Percentiles rank a stretch among this genome's conserved stretches.
phyloP scores from a whole-genome alignment of 345 rosid species.

The Lepidium africanum region DNA sequence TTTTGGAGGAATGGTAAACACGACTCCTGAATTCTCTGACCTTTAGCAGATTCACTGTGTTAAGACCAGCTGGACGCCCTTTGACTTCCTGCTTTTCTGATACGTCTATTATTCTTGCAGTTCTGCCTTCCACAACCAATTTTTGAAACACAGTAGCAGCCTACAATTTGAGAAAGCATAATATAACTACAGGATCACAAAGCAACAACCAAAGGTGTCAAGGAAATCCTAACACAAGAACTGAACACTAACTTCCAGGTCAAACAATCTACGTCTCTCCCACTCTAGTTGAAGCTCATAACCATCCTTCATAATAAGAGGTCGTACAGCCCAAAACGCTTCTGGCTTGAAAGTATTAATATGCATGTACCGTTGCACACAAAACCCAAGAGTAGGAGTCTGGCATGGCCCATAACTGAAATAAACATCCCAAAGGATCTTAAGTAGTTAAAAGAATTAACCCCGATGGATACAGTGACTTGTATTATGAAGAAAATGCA shows the following conservation, averaged over 20 bases:
- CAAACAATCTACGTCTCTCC: slow-evolving; percentile 84
- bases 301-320: slow-evolving; percentile 51
- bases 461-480: background rate
- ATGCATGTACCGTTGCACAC: slow-evolving; percentile 88
- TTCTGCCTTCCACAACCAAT: slow-evolving; percentile 62
- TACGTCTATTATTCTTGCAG: slow-evolving; percentile 56
- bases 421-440: slow-evolving; percentile 25
- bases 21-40: slow-evolving; percentile 32
- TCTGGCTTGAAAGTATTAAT: slow-evolving; percentile 87
- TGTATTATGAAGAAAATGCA: background rate
- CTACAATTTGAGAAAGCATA: slow-evolving; percentile 36
- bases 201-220: slow-evolving; percentile 10
- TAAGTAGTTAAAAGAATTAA: background rate
- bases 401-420: slow-evolving; percentile 96
- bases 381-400: slow-evolving; percentile 95
- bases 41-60: slow-evolving; percentile 92
- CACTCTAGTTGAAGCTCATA: slow-evolving; percentile 88
- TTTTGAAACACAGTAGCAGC: slow-evolving; percentile 74
- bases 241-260: slow-evolving; percentile 59
- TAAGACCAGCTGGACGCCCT: slow-evolving; percentile 85
- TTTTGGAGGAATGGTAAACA: background rate
- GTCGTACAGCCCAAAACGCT: slow-evolving; percentile 72
- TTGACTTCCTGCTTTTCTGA: slow-evolving; percentile 76
- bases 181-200: background rate
- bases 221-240: slow-evolving; percentile 1